Evolutionary conservation across 2,329 filamentous ascomycete genomes (phyloP).

Genomic region (Trichophyton simii): DNA sequence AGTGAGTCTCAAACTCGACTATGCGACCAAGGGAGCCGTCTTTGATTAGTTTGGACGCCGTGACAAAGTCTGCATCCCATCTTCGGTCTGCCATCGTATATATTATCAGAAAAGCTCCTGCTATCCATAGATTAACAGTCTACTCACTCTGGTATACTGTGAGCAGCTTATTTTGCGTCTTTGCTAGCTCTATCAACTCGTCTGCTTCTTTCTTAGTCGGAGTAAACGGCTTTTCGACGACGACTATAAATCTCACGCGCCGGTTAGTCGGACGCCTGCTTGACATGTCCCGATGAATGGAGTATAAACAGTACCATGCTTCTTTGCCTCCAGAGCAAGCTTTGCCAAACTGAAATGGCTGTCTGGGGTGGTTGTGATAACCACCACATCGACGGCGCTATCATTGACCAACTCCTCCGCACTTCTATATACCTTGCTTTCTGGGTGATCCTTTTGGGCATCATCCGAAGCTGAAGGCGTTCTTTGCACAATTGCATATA

Average conservation of each 20-base stretch:
- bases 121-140: neutral
- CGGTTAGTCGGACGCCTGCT: neutral
- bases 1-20: conserved; percentile 67
- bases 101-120: no score
- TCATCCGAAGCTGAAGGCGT: conserved; percentile 52
- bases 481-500: conserved; percentile 67
- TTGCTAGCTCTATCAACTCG: conserved; percentile 46
- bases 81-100: conserved; percentile 42
- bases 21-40: conserved; percentile 54
- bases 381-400: conserved; percentile 52
- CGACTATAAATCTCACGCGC: conserved; percentile 35
- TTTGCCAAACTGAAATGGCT: conserved; percentile 56
- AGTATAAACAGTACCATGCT: conserved; percentile 41
- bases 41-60: conserved; percentile 50
- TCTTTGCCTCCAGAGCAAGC: conserved; percentile 53
- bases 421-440: conserved; percentile 51
- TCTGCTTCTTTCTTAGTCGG: conserved; percentile 57
- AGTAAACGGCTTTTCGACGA: conserved; percentile 75
- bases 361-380: conserved; percentile 59
- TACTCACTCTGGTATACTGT: conserved; percentile 55
- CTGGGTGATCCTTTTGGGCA: conserved; percentile 55
- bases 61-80: conserved; percentile 67
- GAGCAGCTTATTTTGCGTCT: conserved; percentile 40
- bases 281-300: no score
- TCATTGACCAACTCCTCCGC: conserved; percentile 54